Evolutionary conservation across 106 monocot genomes (phyloP), one percentile per base, ranked within the genome.

Genomic region (Dendrobium catenatum): DNA sequence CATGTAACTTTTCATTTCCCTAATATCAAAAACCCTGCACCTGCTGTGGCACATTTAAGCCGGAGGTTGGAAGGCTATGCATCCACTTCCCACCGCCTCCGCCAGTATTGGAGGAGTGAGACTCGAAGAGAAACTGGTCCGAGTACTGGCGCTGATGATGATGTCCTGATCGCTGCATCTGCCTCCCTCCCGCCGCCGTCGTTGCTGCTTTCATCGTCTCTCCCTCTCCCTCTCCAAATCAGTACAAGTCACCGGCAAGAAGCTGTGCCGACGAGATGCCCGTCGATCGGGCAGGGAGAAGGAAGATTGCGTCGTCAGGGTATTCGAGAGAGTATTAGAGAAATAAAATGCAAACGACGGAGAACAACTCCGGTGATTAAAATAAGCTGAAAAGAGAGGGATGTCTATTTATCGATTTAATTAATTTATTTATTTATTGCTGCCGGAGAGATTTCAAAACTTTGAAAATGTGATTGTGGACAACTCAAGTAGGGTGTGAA

Each of bases 121-220:
- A 13, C 7, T 92, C 92, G 68, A 85, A 22, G 66, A 87, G 48
- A 75, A 88, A 82, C 55, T 88, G 82, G 5, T 93, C 89, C 29
- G 89, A 89, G 84, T 74, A 88, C 86, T 89, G 88, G 1, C 89
- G 84, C 82, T 89, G 89, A 51, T 84, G 82, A n/a, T 82, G 82
- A 64, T 76, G 41, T 26, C 86, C 86, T 6, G 89, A 83, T 85
- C 88, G 75, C 61, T 79, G 81, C 82, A 43, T 48, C 82, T 87
- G 89, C 81, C 92, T 72, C 18, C 85, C 83, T 54, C 51, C 51
- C 51, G 88, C 85, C 43, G 80, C 37, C 54, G 81, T 82, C 73
- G 73, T 16, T 41, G 73, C 42, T 11, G 89, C 78, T 20, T 82
- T 86, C 86, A 86, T 89, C 55, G 7, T 75, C 20, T 3, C 70